phyloP scores from a whole-genome alignment of 2,329 filamentous ascomycete genomes.

The Aspergillus vadensis region DNA sequence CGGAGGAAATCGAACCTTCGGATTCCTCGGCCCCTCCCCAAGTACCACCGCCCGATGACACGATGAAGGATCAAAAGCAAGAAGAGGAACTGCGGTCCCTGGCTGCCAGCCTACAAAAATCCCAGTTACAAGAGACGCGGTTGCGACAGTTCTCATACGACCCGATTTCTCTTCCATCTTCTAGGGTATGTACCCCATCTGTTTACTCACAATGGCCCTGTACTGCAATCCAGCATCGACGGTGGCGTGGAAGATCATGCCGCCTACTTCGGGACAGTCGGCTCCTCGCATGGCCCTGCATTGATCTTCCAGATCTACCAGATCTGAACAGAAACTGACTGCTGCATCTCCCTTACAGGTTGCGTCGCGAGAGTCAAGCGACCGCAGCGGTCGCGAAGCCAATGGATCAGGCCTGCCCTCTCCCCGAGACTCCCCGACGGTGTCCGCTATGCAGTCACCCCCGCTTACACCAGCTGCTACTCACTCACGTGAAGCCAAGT shows the following conservation, averaged over 20 bases:
- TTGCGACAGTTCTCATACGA: constrained; percentile 89
- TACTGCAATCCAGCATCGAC: background rate
- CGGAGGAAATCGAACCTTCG: constrained; percentile 67
- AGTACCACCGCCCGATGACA: constrained; percentile 17
- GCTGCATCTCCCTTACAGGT: constrained; percentile 31
- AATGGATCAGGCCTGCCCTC: constrained; percentile 67
- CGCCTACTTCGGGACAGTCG: background rate
- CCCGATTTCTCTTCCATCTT: constrained; percentile 76
- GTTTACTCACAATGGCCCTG: background rate
- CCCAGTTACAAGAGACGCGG: constrained; percentile 76
- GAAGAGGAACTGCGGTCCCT: constrained; percentile 71
- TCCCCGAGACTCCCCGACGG: constrained; percentile 66
- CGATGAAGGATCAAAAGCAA: constrained; percentile 31
- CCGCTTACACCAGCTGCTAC: constrained; percentile 86
- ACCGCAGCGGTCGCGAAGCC: constrained; percentile 58
- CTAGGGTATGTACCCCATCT: constrained; percentile 39
- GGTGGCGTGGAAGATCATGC: background rate
- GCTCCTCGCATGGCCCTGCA: constrained; percentile 9
- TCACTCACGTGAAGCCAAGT: constrained; percentile 56
- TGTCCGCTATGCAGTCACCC: constrained; percentile 78
- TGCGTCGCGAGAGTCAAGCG: constrained; percentile 60
- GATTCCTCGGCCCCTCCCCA: constrained; percentile 30
- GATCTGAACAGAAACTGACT: constrained; percentile 13
- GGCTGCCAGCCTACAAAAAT: constrained; percentile 70
- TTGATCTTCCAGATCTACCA: background rate